Evolutionary conservation across 1,139 yeast genomes (phyloP).

Genomic region (Kluyveromyces marxianus): DNA sequence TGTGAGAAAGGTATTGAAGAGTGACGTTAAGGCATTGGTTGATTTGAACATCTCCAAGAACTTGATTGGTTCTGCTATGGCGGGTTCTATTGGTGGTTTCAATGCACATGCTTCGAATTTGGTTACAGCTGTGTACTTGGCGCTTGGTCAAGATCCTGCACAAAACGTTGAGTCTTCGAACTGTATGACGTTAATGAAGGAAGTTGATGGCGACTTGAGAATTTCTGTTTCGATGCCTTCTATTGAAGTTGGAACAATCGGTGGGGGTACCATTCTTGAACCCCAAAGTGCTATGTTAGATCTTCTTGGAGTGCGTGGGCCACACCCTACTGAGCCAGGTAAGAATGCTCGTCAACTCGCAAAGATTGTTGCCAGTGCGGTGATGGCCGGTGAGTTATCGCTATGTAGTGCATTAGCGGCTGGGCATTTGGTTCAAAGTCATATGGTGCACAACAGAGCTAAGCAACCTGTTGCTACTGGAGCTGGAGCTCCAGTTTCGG

Average conservation of each 20-base stretch:
- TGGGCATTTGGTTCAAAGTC: constrained; percentile 96
- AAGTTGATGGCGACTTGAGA: constrained; percentile 70
- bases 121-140: constrained; percentile 87
- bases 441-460: constrained; percentile 89
- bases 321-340: constrained; percentile 91
- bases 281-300: constrained; percentile 98
- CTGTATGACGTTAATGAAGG: constrained; percentile 93
- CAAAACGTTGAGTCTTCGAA: constrained; percentile 96
- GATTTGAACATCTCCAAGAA: constrained; percentile 85
- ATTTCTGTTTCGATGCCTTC: constrained; percentile 98
- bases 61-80: constrained; percentile 95
- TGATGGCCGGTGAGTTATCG: constrained; percentile 92
- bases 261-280: constrained; percentile 96
- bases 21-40: constrained; percentile 87
- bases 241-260: constrained; percentile 97
- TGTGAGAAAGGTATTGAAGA: constrained; percentile 75
- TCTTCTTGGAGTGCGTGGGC: constrained; percentile 89
- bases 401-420: constrained; percentile 94
- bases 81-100: constrained; percentile 96
- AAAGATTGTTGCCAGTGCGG: constrained; percentile 89
- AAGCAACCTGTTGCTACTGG: constrained; percentile 23
- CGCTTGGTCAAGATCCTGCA: constrained; percentile 98
- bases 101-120: constrained; percentile 97
- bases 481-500: background rate
- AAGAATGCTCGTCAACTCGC: constrained; percentile 93